Conservation (phyloP, 306 rosid genomes). For the Prunus mira region DNA sequence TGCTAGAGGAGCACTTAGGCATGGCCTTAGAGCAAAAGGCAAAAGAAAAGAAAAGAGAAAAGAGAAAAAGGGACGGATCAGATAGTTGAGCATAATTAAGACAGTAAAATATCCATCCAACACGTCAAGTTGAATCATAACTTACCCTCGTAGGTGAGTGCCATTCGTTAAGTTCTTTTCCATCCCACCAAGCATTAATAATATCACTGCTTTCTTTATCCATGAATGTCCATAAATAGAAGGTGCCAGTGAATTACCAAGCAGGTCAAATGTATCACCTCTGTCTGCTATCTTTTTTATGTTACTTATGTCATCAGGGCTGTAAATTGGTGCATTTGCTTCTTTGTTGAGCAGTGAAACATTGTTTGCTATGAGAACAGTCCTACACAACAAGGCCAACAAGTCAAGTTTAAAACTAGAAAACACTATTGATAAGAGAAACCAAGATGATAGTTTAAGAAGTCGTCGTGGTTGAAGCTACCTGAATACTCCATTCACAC, state of each 20-base stretch:
- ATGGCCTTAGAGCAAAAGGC: not conserved
- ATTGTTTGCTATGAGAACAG: slow-evolving; percentile 86
- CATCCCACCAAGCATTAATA: slow-evolving; percentile 92
- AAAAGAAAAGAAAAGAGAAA: not conserved
- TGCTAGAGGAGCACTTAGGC: not conserved
- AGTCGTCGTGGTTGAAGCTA: slow-evolving; percentile 31
- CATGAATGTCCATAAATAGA: slow-evolving; percentile 95
- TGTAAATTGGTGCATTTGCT: slow-evolving; percentile 89
- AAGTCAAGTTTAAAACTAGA: slow-evolving; percentile 20
- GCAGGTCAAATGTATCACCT: slow-evolving; percentile 84
- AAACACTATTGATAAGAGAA: slow-evolving; percentile 3
- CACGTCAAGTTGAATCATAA: slow-evolving; percentile 14
- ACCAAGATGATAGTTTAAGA: slow-evolving; percentile 2
- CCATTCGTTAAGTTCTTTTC: slow-evolving; percentile 98
- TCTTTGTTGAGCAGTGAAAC: slow-evolving; percentile 94
- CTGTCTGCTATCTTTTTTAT: slow-evolving; percentile 85
- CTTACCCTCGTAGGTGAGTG: slow-evolving; percentile 96
- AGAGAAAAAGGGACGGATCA: not conserved
- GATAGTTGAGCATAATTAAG: not conserved
- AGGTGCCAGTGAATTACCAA: slow-evolving; percentile 94
- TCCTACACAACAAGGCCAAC: slow-evolving; percentile 48
- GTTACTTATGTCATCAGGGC: slow-evolving; percentile 69
- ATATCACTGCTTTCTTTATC: slow-evolving; percentile 94
- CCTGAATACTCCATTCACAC: slow-evolving; percentile 98
- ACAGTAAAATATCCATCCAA: slow-evolving; percentile 15